Evolutionary conservation across 2,329 filamentous ascomycete genomes (phyloP).

Genomic region (Penicillium glabrum): DNA sequence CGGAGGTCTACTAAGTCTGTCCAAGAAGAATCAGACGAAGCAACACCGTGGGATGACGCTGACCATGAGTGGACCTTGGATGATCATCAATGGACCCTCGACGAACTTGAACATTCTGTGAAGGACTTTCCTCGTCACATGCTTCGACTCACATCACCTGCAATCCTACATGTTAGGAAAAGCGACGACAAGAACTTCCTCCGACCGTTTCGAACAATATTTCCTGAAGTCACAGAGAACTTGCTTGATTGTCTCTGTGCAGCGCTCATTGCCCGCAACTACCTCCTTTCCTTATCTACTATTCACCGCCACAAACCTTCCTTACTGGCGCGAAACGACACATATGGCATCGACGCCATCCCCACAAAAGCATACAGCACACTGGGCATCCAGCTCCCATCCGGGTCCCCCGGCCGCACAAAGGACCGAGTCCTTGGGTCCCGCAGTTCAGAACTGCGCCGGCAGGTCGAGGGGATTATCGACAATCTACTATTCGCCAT

Average conservation of each 20-base stretch:
- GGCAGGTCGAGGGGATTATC: slow-evolving; percentile 35
- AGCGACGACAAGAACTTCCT: slow-evolving; percentile 37
- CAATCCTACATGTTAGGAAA: slow-evolving; percentile 39
- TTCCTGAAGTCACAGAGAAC: slow-evolving; percentile 33
- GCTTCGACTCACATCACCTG: slow-evolving; percentile 39
- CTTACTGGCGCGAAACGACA: slow-evolving; percentile 15
- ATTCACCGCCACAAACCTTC: slow-evolving; percentile 24
- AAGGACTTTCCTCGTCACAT: slow-evolving; percentile 36
- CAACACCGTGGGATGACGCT: slow-evolving; percentile 28
- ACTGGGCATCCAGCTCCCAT: slow-evolving; percentile 31
- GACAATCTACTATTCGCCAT: slow-evolving; percentile 38
- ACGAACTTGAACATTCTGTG: slow-evolving; percentile 39
- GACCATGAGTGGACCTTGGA: slow-evolving; percentile 39
- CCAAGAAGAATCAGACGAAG: slow-evolving; percentile 29
- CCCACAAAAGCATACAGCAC: slow-evolving; percentile 35
- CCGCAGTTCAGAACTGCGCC: slow-evolving; percentile 31
- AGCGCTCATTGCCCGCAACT: slow-evolving; percentile 38
- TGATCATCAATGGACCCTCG: slow-evolving; percentile 41
- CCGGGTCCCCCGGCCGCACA: slow-evolving; percentile 24
- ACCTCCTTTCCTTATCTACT: slow-evolving; percentile 33
- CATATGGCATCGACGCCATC: slow-evolving; percentile 29
- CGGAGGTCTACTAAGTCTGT: slow-evolving; percentile 25
- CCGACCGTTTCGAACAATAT: slow-evolving; percentile 37
- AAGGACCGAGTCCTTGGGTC: slow-evolving; percentile 32
- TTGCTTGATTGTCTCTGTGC: slow-evolving; percentile 39